Percentiles rank a stretch among this genome's conserved stretches.
These are phyloP conservation scores for sunflower (Helianthus annuus) DNA, from an alignment of 129 eudicot species.

Conservation along the genomic window DNA sequence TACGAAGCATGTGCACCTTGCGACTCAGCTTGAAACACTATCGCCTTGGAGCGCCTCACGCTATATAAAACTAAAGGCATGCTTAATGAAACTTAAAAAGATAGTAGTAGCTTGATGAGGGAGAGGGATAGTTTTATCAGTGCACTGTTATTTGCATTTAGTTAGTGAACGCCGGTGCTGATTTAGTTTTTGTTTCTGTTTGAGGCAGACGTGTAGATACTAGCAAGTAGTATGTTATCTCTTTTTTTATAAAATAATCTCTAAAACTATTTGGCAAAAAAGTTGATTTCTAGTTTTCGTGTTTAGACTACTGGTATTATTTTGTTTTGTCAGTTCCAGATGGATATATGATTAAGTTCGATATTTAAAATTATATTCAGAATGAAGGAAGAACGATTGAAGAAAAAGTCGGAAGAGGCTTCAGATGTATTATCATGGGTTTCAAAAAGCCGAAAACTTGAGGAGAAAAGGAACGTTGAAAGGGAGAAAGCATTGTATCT, in stretches of 20 bases:
- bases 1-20: too few species aligned
- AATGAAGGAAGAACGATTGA: slow-evolving; percentile 88
- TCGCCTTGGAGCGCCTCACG: too few species aligned
- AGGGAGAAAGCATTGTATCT: slow-evolving; percentile 79
- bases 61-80: too few species aligned
- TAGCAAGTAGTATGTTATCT: neutral
- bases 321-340: neutral
- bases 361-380: slow-evolving; percentile 30
- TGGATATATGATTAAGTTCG: neutral
- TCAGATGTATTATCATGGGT: slow-evolving; percentile 88
- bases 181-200: neutral
- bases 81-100: neutral
- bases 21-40: too few species aligned
- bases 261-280: neutral
- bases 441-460: slow-evolving; percentile 75
- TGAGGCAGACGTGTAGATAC: neutral
- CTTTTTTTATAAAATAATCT: neutral
- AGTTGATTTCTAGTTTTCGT: neutral
- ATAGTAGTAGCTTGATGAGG: neutral
- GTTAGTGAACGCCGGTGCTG: neutral
- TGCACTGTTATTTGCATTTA: neutral
- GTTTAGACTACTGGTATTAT: slow-evolving; percentile 1
- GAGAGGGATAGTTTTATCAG: neutral
- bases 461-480: slow-evolving; percentile 69
- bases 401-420: slow-evolving; percentile 63